Percentiles rank a stretch among this genome's conserved stretches.
Conservation (phyloP, 495 filamentous ascomycete species). For the Diplogelasinospora grovesii region DNA sequence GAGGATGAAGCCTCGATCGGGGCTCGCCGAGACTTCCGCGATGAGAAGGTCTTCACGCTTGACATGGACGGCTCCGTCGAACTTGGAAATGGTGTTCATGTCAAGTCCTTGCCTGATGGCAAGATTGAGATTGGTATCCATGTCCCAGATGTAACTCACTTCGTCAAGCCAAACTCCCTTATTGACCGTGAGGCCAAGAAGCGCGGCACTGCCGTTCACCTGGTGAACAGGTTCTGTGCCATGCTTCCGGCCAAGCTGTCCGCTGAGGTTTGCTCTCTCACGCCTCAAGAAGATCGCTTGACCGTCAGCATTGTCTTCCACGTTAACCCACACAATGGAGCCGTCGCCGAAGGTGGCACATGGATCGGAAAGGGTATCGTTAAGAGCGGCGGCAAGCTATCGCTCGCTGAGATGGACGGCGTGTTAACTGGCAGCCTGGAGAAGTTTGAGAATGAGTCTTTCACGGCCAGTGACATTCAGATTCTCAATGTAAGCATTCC, state of each 20-base stretch:
- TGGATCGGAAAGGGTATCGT: conserved; percentile 95
- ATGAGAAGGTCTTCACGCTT: conserved; percentile 85
- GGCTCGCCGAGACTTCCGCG: conserved; percentile 82
- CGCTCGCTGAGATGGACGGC: conserved; percentile 77
- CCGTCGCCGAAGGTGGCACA: conserved; percentile 69
- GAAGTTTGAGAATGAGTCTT: conserved; percentile 51
- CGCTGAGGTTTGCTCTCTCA: conserved; percentile 78
- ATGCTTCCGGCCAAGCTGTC: conserved; percentile 82
- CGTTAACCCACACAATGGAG: conserved; percentile 70
- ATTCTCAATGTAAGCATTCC: conserved; percentile 71
- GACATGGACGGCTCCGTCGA: conserved; percentile 77
- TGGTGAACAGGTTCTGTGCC: conserved; percentile 86
- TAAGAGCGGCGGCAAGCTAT: conserved; percentile 79
- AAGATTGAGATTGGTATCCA: conserved; percentile 93
- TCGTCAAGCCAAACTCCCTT: conserved; percentile 91
- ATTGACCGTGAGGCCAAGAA: conserved; percentile 98
- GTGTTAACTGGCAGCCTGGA: conserved; percentile 58
- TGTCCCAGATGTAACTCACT: conserved; percentile 92
- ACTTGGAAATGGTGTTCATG: conserved; percentile 85
- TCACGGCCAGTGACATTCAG: conserved; percentile 63
- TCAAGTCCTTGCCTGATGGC: conserved; percentile 73
- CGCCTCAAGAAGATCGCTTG: conserved; percentile 78
- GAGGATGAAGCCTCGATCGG: conserved; percentile 72
- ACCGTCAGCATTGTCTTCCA: conserved; percentile 90
- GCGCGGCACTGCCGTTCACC: conserved; percentile 88